Evolutionary conservation across 2,329 filamentous ascomycete species (phyloP), one percentile per base, ranked within the genome.

Genomic region (Cryphonectria parasitica): DNA sequence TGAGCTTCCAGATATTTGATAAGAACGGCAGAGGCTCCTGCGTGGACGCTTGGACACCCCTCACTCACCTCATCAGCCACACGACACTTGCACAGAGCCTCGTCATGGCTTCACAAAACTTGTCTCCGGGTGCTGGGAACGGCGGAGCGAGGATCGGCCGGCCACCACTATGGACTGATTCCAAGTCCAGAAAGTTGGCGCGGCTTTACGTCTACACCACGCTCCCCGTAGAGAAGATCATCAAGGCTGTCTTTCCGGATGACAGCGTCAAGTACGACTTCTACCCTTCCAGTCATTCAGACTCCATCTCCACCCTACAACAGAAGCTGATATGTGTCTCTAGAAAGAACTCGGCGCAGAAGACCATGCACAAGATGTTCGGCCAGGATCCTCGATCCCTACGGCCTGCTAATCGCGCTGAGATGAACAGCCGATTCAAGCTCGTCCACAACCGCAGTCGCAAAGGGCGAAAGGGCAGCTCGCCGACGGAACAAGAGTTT

Each of bases 381-480:
- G 87, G 88, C 73, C 87, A 89, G 72, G 86, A 90, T 52, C 86
- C 87, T 41, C 83, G 87, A 76, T 88, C 87, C 82, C 80, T 89
- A 65, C 84, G 86, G 28, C 87, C 87, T 1, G 83, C 82, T 71
- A 83, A 80, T 49, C 79, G 83, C 15, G 80, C 82, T 25, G 87
- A 89, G 66, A 87, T 88, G 83, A 79, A 79, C 61, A 81, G 82
- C 43, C 85, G 86, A 39, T 81, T 88, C 65, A 78, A 78, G 77
- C 80, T 25, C 78, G 78, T 25, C 84, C 84, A 34, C 79, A 81
- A 6, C 79, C 71, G 71, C 43, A 72, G 71, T 49, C 68, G 68
- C 39, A 65, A 83, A 36, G 74, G 72, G 17, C 76, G 76, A 64
- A 73, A 67, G 54, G 69, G 67, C 36, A 73, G 64, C 10, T 68